These are phyloP conservation scores for Penicillium freii DNA, from an alignment of 2,329 filamentous ascomycete genomes.

Conservation along the genomic window DNA sequence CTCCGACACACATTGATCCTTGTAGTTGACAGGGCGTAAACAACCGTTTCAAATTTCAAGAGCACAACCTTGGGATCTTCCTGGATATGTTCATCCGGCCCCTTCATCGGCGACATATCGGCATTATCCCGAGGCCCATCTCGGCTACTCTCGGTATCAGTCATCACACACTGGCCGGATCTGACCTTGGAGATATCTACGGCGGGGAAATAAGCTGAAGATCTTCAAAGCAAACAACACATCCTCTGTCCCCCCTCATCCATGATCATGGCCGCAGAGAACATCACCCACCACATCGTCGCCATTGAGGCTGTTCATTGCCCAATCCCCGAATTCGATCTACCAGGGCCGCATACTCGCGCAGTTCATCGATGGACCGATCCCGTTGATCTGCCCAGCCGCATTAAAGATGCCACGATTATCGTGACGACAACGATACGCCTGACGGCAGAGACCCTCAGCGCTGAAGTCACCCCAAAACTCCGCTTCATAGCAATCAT, in stretches of 20 bases:
- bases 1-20: neutral
- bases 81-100: neutral
- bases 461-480: constrained; percentile 42
- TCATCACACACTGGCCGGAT: neutral
- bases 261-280: constrained; percentile 20
- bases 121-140: neutral
- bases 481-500: constrained; percentile 47
- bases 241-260: neutral
- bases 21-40: neutral
- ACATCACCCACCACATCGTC: constrained; percentile 43
- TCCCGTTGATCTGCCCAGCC: constrained; percentile 30
- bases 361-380: constrained; percentile 35
- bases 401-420: constrained; percentile 50
- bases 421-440: constrained; percentile 42
- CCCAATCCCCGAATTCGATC: constrained; percentile 39
- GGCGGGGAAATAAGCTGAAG: neutral
- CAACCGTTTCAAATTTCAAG: neutral
- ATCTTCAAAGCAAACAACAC: neutral
- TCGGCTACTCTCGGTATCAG: constrained; percentile 6
- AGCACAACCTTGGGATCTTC: neutral
- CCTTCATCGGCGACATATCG: neutral
- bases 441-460: constrained; percentile 35
- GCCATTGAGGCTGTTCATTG: constrained; percentile 49
- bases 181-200: neutral
- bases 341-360: constrained; percentile 44